phyloP scores from a whole-genome alignment of 2,329 filamentous ascomycete genomes.

The Claviceps pazoutovae region DNA sequence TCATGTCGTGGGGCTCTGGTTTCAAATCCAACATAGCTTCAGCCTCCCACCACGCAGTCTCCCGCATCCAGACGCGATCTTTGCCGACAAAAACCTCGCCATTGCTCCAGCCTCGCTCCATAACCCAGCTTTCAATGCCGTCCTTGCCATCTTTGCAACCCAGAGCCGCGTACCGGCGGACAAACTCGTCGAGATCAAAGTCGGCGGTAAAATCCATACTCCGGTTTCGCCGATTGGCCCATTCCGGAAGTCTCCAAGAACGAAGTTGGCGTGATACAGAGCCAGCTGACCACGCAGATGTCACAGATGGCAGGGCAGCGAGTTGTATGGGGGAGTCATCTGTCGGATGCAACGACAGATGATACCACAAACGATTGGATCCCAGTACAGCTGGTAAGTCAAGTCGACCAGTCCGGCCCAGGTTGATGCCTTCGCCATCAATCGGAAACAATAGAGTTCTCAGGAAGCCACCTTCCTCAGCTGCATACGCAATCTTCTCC shows the following conservation, averaged over 20 bases:
- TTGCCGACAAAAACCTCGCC: constrained; percentile 85
- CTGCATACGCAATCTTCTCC: constrained; percentile 73
- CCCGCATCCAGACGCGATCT: constrained; percentile 91
- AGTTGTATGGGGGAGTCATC: constrained; percentile 69
- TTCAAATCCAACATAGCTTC: constrained; percentile 92
- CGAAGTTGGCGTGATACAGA: constrained; percentile 85
- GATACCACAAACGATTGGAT: constrained; percentile 89
- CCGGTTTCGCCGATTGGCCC: constrained; percentile 87
- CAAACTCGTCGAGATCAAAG: constrained; percentile 88
- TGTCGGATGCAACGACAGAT: constrained; percentile 80
- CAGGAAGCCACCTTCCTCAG: constrained; percentile 71
- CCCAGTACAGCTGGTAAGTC: constrained; percentile 61
- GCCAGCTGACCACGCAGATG: constrained; percentile 85
- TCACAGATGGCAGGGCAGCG: constrained; percentile 55
- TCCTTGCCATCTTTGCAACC: constrained; percentile 85
- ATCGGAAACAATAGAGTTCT: constrained; percentile 70
- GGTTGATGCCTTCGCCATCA: constrained; percentile 61
- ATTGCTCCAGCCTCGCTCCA: constrained; percentile 96
- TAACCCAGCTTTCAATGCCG: constrained; percentile 84
- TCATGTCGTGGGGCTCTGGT: constrained; percentile 33
- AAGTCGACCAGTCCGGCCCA: constrained; percentile 66
- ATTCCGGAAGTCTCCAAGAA: constrained; percentile 86
- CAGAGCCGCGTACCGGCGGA: constrained; percentile 63
- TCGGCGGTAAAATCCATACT: constrained; percentile 92
- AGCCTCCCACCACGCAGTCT: constrained; percentile 92